Evolutionary conservation across 2,329 filamentous ascomycete species (phyloP), one percentile per base, ranked within the genome.

Genomic region (Alternaria burnsii): DNA sequence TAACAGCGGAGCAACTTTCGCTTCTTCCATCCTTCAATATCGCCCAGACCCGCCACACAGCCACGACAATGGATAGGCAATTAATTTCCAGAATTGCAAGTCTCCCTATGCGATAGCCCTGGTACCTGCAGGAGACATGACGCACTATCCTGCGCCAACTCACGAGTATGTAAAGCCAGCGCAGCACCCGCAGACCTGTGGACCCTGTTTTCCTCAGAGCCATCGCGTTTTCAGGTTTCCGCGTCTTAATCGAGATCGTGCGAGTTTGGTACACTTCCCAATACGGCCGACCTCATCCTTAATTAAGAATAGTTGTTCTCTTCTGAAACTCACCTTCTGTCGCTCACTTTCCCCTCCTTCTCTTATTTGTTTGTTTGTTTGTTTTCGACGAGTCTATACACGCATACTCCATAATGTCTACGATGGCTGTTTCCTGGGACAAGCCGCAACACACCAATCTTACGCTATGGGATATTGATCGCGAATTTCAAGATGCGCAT

Each of bases 391-490:
- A 53, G 36, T 46, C 44, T 47, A 58, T 32, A 38, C 46, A 20
- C 46, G 30, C 52, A 11, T 44, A 55, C 28, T 62, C 3, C 60
- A 20, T 38, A 63, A 65, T 65, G 41, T 63, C 51, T 40, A 61
- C 52, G 2, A 67, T 69, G 61, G 46, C 65, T 24, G 53, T 65
- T 20, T 47, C 57, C 8, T 76, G 70, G 70, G 72, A 72, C 41
- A 73, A 73, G 48, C 62, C 71, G n/a, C 65, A 74, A 24, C 73
- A 75, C 55, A 67, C 70, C 12, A 72, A 69, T 10, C 67, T 77
- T 24, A 68, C 71, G 9, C 65, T 78, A 6, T 78, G 75, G 75
- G 75, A 78, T 55, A 76, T 78, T 44, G 75, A 77, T 24, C 72
- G 70, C 55, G 73, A 76, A 44, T 77, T 78, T 47, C 72, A 75